phyloP scores from a whole-genome alignment of 306 rosid species.

The Cucumis hystrix region DNA sequence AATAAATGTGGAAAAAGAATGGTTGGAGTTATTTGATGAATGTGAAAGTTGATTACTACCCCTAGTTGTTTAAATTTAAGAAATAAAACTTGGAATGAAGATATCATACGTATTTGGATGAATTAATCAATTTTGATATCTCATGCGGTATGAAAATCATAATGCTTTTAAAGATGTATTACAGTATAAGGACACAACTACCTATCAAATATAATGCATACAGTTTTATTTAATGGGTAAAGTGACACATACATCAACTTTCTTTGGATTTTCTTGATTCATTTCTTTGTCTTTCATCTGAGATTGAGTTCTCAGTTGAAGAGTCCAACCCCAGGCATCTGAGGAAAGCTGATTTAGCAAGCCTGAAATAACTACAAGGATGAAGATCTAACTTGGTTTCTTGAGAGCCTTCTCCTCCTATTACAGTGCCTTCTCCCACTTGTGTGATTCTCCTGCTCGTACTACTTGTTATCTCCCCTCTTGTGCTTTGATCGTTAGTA shows the following conservation, averaged over 20 bases:
- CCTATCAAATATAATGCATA: not conserved
- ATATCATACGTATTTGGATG: not conserved
- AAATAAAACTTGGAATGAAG: not conserved
- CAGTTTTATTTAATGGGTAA: not conserved
- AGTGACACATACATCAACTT: slow-evolving; percentile 15
- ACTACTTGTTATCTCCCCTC: slow-evolving; percentile 31
- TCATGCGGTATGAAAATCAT: not conserved
- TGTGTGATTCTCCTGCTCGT: slow-evolving; percentile 31
- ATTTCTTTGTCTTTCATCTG: slow-evolving; percentile 26
- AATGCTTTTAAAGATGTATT: not conserved
- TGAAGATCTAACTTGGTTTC: slow-evolving; percentile 19
- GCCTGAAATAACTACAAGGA: slow-evolving; percentile 54
- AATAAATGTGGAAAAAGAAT: too few relatives aligned
- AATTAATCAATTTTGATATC: not conserved
- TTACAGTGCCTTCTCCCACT: slow-evolving; percentile 21
- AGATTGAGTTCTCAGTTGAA: slow-evolving; percentile 24
- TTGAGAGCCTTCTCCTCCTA: slow-evolving; percentile 27
- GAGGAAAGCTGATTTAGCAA: slow-evolving; percentile 63
- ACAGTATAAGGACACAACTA: not conserved
- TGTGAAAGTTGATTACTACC: too few relatives aligned
- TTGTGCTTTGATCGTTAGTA: slow-evolving; percentile 13
- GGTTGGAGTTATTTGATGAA: too few relatives aligned
- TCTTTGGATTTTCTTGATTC: slow-evolving; percentile 15
- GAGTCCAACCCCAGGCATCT: slow-evolving; percentile 73
- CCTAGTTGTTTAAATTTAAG: too few relatives aligned